phyloP scores from a whole-genome alignment of 78 protist genomes.

The Monocercomonoides exilis region DNA sequence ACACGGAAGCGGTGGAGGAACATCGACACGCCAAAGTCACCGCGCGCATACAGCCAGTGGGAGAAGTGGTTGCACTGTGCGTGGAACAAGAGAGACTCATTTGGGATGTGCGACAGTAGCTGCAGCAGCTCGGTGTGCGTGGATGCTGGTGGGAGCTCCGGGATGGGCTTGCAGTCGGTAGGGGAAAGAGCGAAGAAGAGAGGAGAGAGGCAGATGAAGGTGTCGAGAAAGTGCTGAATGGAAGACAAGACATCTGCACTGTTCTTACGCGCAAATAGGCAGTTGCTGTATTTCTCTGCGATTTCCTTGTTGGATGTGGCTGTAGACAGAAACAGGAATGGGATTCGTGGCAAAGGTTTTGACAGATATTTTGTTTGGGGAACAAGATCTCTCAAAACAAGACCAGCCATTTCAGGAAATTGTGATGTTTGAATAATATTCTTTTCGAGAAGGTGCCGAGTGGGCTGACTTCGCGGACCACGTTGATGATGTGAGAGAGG shows the following conservation, averaged over 20 bases:
- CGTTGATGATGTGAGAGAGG: background rate
- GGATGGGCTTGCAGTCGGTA: background rate
- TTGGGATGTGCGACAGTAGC: background rate
- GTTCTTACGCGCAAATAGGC: background rate
- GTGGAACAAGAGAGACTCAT: background rate
- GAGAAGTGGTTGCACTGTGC: background rate
- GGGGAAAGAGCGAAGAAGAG: background rate
- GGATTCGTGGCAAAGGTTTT: background rate
- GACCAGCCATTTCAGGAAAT: background rate
- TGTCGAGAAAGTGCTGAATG: background rate
- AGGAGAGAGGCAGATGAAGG: background rate
- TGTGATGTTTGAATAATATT: background rate
- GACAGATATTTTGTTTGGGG: background rate
- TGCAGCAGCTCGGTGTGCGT: background rate
- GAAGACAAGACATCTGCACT: background rate
- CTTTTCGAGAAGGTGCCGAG: background rate
- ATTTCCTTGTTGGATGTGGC: background rate
- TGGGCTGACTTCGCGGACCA: background rate
- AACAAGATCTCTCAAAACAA: background rate
- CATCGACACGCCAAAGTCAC: background rate
- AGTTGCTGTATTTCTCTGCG: background rate
- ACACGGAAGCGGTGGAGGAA: background rate
- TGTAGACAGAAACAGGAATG: background rate
- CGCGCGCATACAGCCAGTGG: background rate
- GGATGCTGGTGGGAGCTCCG: background rate